phyloP scores from a whole-genome alignment of 2,329 filamentous ascomycete species.

The Lecanicillium sp. region DNA sequence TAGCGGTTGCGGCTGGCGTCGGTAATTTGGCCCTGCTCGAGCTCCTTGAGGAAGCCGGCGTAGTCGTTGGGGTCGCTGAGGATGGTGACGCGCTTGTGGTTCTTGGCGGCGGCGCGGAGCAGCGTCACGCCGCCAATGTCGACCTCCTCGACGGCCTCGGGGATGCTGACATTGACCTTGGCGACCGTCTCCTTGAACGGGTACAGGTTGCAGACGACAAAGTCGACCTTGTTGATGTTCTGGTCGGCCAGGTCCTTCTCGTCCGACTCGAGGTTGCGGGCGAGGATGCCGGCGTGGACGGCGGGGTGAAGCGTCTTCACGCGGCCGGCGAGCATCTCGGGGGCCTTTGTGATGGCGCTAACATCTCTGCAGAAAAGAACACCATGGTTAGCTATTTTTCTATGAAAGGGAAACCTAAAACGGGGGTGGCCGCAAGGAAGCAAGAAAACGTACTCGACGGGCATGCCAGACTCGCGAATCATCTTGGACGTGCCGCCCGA shows the following conservation, averaged over 20 bases:
- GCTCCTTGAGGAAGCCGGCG: constrained; percentile 84
- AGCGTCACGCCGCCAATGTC: constrained; percentile 97
- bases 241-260: constrained; percentile 94
- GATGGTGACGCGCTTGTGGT: constrained; percentile 91
- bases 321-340: constrained; percentile 85
- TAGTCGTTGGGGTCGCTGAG: constrained; percentile 93
- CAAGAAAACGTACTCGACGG: constrained; percentile 73
- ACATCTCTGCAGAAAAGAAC: constrained; percentile 63
- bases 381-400: constrained; percentile 9
- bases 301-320: constrained; percentile 94
- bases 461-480: constrained; percentile 93
- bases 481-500: constrained; percentile 93
- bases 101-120: constrained; percentile 94
- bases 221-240: constrained; percentile 93
- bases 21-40: constrained; percentile 78
- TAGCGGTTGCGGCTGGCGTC: constrained; percentile 81
- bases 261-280: constrained; percentile 87
- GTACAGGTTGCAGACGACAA: constrained; percentile 96
- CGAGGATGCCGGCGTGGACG: constrained; percentile 84
- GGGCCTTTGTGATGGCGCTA: constrained; percentile 91
- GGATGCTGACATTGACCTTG: constrained; percentile 93
- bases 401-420: too few species aligned
- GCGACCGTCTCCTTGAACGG: constrained; percentile 98
- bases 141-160: constrained; percentile 96
- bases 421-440: too few species aligned